Conservation (phyloP, 2,329 filamentous ascomycete genomes). For the Phaeomoniella chlamydospora region DNA sequence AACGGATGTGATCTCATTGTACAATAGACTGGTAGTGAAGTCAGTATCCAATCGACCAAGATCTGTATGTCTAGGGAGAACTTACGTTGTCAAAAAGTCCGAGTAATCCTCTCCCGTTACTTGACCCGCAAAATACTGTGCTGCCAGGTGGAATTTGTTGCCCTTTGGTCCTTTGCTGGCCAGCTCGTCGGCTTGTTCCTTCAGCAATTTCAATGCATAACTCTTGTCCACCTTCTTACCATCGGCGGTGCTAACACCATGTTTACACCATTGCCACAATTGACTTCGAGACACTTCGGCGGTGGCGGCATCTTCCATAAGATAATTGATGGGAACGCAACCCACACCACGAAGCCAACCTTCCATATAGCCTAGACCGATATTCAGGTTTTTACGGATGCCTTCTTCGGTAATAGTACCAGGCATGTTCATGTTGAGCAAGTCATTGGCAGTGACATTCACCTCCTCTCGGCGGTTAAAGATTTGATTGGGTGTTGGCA, state of each 20-base stretch:
- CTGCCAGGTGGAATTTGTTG: conserved; percentile 82
- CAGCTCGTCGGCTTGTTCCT: conserved; percentile 70
- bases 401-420: conserved; percentile 85
- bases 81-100: conserved; percentile 81
- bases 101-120: conserved; percentile 96
- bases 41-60: conserved; percentile 6
- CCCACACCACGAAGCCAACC: conserved; percentile 91
- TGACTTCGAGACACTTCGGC: conserved; percentile 90
- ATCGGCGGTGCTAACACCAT: conserved; percentile 61
- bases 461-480: conserved; percentile 85
- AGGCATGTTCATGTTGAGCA: conserved; percentile 96
- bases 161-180: conserved; percentile 63
- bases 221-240: conserved; percentile 88
- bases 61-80: conserved; percentile 10
- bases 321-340: conserved; percentile 92
- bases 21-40: conserved; percentile 49
- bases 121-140: conserved; percentile 83
- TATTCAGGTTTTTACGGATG: conserved; percentile 94
- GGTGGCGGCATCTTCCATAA: conserved; percentile 97
- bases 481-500: conserved; percentile 96
- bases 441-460: conserved; percentile 68
- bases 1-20: conserved; percentile 73
- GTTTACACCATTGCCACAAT: conserved; percentile 88
- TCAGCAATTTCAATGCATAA: conserved; percentile 73
- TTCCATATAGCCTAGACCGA: conserved; percentile 96